Base-by-base conservation (phyloP, 164 flowering plant species). In the Pachysandra terminalis region DNA sequence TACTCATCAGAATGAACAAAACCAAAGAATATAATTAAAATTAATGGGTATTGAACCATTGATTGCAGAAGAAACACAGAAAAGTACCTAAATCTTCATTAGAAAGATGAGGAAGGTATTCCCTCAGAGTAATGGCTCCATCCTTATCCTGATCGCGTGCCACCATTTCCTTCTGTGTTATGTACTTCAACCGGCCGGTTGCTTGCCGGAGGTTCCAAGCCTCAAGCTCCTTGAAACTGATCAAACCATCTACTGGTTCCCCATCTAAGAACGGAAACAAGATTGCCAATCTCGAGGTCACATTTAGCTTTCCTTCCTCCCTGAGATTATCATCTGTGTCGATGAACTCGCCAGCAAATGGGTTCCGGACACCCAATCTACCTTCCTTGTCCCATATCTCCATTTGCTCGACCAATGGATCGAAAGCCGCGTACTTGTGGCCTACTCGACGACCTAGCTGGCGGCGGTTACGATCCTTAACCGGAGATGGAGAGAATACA, bases 221-320 rank as follows among this genome's bases (percentile, higher is more conserved):
- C 60, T 73, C 80, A 5, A 87, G 78, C 76, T 90, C 96, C 26
- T 73, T 58, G 27, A 68, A 67, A 64, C 75, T 79, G 19, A 86
- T 37, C 1, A 35, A n/a, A 19, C 84, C 86, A 67, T 89, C 90
- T 56, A 66, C 66, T 0, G 90, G 86, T 12, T 66, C 56, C 8
- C 13, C 69, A 66, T 89, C 95, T 16, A 89, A 15, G 72, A 82
- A 23, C 5, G 95, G 95, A 63, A 85, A 89, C 79, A 89, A 57
- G 16, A 75, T 28, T 6, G 71, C 62, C 68, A 87, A 48, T 79
- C 91, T 83, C 70, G 73, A 57, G 0, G 82, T 81, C 19, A 77
- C 68, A 69, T 89, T 85, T 12, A 89, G 26, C 57, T 28, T 77
- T 1, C 84, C 83, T 15, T 76, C 81, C 2, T 79, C 74, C 13